These are phyloP conservation scores for Nepenthes mirabilis DNA, from an alignment of 148 eudicot genomes.

Conservation along the genomic window DNA sequence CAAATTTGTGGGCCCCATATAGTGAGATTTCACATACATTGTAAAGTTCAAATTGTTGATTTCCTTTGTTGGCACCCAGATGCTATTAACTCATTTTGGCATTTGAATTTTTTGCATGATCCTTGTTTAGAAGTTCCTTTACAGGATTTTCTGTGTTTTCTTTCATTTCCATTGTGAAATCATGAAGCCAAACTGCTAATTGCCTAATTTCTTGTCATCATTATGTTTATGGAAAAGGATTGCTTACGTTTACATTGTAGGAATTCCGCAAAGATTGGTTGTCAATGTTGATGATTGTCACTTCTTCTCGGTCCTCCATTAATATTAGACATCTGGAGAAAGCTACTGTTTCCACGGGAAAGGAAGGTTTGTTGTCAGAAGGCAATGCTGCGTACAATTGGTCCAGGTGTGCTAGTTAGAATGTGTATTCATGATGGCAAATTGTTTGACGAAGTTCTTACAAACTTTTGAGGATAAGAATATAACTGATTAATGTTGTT, in stretches of 20 bases:
- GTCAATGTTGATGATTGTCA: conserved; percentile 82
- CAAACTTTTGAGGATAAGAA: too few species aligned
- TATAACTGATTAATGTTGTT: background rate
- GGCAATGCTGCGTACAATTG: conserved; percentile 92
- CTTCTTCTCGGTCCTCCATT: conserved; percentile 94
- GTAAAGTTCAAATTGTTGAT: background rate
- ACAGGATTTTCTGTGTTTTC: background rate
- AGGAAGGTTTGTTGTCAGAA: conserved; percentile 92
- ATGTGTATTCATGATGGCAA: too few species aligned
- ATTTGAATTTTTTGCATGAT: background rate
- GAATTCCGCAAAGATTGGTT: conserved; percentile 97
- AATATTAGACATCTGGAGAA: conserved; percentile 97
- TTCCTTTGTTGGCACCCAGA: too few species aligned
- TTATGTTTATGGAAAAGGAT: background rate
- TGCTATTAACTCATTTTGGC: background rate
- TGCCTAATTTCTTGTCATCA: background rate
- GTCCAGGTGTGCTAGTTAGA: conserved; percentile 56
- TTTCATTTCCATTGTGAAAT: background rate
- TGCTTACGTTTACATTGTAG: conserved; percentile 26
- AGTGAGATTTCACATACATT: background rate
- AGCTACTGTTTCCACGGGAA: conserved; percentile 98
- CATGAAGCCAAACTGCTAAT: background rate
- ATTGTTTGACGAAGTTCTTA: too few species aligned
- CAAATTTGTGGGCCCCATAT: too few species aligned
- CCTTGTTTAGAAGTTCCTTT: background rate